These are phyloP conservation scores for Chlorella sp. DNA, from an alignment of 139 green algal species.

Conservation along the genomic window DNA sequence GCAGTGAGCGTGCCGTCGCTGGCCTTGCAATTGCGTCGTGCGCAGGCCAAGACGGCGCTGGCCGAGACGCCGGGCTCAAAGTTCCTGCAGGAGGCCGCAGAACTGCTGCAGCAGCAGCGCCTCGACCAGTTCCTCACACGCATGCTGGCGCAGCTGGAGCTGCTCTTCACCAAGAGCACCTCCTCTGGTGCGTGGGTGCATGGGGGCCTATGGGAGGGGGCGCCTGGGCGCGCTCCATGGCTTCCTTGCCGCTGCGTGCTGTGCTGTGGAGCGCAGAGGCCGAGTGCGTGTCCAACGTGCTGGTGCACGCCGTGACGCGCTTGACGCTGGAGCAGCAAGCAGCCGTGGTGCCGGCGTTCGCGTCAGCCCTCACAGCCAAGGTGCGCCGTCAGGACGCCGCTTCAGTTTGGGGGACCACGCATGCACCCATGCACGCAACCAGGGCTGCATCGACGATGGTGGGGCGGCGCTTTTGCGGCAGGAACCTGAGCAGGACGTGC, in stretches of 20 bases:
- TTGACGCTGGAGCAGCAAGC: constrained; percentile 5
- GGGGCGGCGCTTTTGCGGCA: too few relatives aligned
- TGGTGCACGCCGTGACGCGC: constrained; percentile 22
- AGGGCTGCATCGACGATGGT: too few relatives aligned
- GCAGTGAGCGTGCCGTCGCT: too few relatives aligned
- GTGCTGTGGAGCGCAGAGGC: constrained; percentile 27
- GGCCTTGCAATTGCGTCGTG: too few relatives aligned
- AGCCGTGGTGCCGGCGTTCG: neutral
- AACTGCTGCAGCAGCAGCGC: constrained; percentile 17
- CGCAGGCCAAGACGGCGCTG: constrained; percentile 31
- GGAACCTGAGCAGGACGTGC: too few relatives aligned
- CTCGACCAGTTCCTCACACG: constrained; percentile 10
- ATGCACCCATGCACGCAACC: too few relatives aligned
- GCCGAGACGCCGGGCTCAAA: constrained; percentile 27
- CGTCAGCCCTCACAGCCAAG: constrained; percentile 15
- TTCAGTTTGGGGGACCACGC: too few relatives aligned
- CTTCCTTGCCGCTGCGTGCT: too few relatives aligned
- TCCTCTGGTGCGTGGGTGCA: constrained; percentile 17
- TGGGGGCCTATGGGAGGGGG: too few relatives aligned
- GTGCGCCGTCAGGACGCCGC: too few relatives aligned
- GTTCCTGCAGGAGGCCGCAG: constrained; percentile 25
- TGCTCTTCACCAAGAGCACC: constrained; percentile 18
- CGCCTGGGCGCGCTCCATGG: too few relatives aligned
- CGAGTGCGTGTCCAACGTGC: constrained; percentile 27
- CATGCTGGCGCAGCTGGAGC: constrained; percentile 7